Evolutionary conservation across 495 filamentous ascomycete genomes (phyloP), one percentile per base, ranked within the genome.

Genomic region (Darksidea phi): DNA sequence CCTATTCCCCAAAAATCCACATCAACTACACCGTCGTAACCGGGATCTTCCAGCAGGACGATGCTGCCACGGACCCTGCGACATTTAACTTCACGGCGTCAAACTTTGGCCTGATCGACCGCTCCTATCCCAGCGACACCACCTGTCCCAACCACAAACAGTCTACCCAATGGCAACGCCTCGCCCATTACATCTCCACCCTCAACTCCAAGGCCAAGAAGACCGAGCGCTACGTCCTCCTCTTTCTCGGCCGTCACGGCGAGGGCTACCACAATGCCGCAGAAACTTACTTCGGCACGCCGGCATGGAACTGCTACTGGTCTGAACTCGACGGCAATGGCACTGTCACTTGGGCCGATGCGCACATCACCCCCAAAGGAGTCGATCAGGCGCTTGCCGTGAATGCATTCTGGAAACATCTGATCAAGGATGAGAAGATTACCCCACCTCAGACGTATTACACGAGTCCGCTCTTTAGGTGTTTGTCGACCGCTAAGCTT

Each of bases 41-140:
- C 6, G 88, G 85, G 1, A 88, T 84, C 69, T 91, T 91, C 68
- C 71, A 81, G 15, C 88, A 91, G 71, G 87, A 90, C 72, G 78
- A 88, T 48, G 74, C 75, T 0, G 70, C 76, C 8, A 91, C 88
- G 1, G 77, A 88, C 67, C 66, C 83, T 1, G 73, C 74, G 12
- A 82, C 77, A 0, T 91, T 90, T 71, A 84, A 88, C 70, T 91
- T 67, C 32, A 67, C 59, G 13, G 65, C 54, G 0, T 54, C 56
- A 1, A 72, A 72, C 56, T 68, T 72, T 18, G 70, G 70, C 25
- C 65, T 72, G 13, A 62, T 71, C 20, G 43, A 67, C 21, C 66
- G 68, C 2, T 25, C 34, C 10, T 72, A 72, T 47, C 61, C 61
- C 2, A 67, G 63, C 48, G 70, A 72, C 59, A 7, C 37, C 1